Evolutionary conservation across 192 early-diverging fungal species (phyloP).

Genomic region (Podila minutissima): DNA sequence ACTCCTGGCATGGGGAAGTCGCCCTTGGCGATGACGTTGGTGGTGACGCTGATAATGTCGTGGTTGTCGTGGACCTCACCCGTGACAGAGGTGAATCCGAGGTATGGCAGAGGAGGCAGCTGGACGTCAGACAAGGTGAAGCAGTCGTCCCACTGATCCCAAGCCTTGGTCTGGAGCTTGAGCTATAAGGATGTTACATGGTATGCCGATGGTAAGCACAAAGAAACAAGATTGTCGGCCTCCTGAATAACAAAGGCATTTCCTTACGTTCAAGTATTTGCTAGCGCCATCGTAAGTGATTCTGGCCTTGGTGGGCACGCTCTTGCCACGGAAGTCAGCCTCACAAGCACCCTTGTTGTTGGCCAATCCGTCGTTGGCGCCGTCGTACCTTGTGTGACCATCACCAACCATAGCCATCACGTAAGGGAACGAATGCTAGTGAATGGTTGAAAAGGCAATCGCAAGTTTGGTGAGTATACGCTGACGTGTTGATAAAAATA

Average conservation of each 20-base stretch:
- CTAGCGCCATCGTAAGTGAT: conserved; percentile 80
- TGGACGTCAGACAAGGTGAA: conserved; percentile 83
- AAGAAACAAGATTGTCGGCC: background rate
- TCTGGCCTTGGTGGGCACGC: conserved; percentile 67
- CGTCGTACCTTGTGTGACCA: conserved; percentile 86
- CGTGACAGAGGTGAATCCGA: conserved; percentile 94
- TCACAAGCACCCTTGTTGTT: conserved; percentile 73
- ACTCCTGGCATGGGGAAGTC: conserved; percentile 1
- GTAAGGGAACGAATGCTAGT: conserved; percentile 81
- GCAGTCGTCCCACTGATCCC: conserved; percentile 85
- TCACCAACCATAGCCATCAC: conserved; percentile 96
- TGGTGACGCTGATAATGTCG: conserved; percentile 60
- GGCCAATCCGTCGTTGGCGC: conserved; percentile 78
- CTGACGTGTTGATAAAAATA: background rate
- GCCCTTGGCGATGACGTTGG: conserved; percentile 38
- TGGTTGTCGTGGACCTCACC: conserved; percentile 87
- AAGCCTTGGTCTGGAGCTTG: conserved; percentile 55
- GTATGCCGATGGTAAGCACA: too few relatives aligned
- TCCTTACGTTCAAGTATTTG: conserved; percentile 18
- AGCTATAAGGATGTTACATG: conserved; percentile 27
- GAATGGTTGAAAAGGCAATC: background rate
- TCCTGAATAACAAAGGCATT: background rate
- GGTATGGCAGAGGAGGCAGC: conserved; percentile 78
- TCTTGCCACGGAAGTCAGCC: conserved; percentile 80
- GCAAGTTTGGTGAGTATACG: background rate